These are phyloP conservation scores for Suhomyces ambrosiae DNA, from an alignment of 1,139 yeast species.

Conservation along the genomic window DNA sequence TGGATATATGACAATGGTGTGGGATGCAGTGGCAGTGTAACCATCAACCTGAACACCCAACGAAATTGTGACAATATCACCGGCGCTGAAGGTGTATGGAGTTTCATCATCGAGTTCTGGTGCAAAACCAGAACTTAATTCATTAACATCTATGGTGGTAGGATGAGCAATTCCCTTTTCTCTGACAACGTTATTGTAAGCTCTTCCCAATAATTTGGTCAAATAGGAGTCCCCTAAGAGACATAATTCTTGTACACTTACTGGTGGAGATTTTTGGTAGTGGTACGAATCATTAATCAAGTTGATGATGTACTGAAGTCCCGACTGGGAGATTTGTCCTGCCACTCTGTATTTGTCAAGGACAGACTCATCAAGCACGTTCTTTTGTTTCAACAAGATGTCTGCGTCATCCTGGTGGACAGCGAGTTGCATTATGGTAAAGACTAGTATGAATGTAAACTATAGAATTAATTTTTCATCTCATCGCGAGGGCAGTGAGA, in stretches of 20 bases:
- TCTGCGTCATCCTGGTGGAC: conserved; percentile 73
- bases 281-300: conserved; percentile 76
- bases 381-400: conserved; percentile 71
- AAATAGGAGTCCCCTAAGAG: conserved; percentile 77
- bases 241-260: conserved; percentile 76
- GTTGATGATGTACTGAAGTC: conserved; percentile 63
- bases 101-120: conserved; percentile 79
- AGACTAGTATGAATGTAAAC: conserved; percentile 5
- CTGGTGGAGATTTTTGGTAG: conserved; percentile 42
- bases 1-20: conserved; percentile 82
- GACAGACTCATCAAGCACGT: conserved; percentile 61
- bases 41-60: conserved; percentile 95
- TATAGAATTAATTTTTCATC: conserved; percentile 10
- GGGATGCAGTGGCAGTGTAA: conserved; percentile 83
- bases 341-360: conserved; percentile 85
- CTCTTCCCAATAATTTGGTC: conserved; percentile 53
- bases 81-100: conserved; percentile 58
- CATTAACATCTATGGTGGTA: conserved; percentile 84
- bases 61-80: conserved; percentile 82
- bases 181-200: conserved; percentile 56
- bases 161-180: conserved; percentile 93
- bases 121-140: conserved; percentile 71
- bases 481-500: conserved; percentile 7
- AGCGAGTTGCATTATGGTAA: conserved; percentile 56
- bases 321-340: conserved; percentile 90